These are phyloP conservation scores for Syncephalis plumigaleata DNA, from an alignment of 371 early-diverging fungal species.

Conservation along the genomic window DNA sequence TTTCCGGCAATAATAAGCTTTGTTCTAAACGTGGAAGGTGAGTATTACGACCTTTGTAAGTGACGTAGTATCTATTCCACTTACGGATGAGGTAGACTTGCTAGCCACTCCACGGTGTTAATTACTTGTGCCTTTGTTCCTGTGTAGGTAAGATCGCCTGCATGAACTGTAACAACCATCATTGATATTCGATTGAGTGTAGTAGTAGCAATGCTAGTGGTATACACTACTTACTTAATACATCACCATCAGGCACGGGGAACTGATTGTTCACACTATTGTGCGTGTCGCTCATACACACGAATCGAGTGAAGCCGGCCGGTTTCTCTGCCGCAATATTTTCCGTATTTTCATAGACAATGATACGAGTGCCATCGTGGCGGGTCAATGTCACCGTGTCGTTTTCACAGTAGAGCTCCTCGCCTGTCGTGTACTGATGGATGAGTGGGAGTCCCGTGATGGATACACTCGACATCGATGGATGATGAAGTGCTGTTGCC, in stretches of 20 bases:
- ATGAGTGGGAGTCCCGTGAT: too few relatives aligned
- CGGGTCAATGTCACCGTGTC: not conserved
- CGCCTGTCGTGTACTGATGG: too few relatives aligned
- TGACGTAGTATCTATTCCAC: not conserved
- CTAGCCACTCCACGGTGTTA: slow-evolving; percentile 16
- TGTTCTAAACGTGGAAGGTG: slow-evolving; percentile 8
- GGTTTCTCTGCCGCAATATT: slow-evolving; percentile 7
- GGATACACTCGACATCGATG: too few relatives aligned
- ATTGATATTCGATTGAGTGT: not conserved
- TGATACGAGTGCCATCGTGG: not conserved
- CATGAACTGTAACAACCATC: slow-evolving; percentile 15
- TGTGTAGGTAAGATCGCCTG: slow-evolving; percentile 21
- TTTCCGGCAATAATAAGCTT: slow-evolving; percentile 34
- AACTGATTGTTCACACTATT: slow-evolving; percentile 12
- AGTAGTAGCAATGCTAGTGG: not conserved
- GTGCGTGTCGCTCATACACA: slow-evolving; percentile 30
- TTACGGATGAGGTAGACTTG: slow-evolving; percentile 18
- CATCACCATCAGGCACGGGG: slow-evolving; percentile 22
- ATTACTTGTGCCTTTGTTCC: slow-evolving; percentile 12
- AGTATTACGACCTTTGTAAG: not conserved
- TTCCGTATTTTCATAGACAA: not conserved
- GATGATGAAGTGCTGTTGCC: too few relatives aligned
- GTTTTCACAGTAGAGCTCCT: too few relatives aligned
- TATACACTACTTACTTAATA: slow-evolving; percentile 15
- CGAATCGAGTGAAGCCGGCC: slow-evolving; percentile 16